Evolutionary conservation across 1,284 basidiomycete genomes (phyloP).

Genomic region (Calocybe gambosa): DNA sequence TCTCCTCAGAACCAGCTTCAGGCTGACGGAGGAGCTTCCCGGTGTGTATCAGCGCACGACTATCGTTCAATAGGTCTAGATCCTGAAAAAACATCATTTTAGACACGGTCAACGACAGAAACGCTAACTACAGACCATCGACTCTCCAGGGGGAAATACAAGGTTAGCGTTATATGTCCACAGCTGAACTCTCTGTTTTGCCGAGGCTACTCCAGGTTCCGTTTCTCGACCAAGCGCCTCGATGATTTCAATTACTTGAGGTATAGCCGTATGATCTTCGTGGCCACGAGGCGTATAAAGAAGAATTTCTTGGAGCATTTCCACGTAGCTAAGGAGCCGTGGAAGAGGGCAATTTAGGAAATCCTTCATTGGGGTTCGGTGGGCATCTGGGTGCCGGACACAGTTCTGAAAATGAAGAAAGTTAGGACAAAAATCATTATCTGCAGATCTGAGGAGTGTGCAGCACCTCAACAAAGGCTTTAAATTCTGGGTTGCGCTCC

Average conservation of each 20-base stretch:
- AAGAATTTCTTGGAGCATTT: constrained; percentile 77
- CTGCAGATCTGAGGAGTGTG: neutral
- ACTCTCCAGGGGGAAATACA: constrained; percentile 73
- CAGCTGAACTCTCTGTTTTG: constrained; percentile 82
- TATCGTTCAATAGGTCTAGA: constrained; percentile 81
- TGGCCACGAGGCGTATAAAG: constrained; percentile 69
- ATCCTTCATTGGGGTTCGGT: constrained; percentile 78
- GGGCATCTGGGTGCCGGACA: constrained; percentile 67
- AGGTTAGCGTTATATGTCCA: constrained; percentile 81
- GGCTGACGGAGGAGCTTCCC: constrained; percentile 76
- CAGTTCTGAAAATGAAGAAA: constrained; percentile 42
- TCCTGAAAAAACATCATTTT: constrained; percentile 42
- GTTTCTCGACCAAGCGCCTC: constrained; percentile 79
- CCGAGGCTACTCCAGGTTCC: constrained; percentile 75
- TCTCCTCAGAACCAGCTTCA: neutral
- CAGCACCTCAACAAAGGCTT: constrained; percentile 75
- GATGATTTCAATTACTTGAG: constrained; percentile 81
- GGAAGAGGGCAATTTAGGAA: constrained; percentile 89
- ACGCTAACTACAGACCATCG: constrained; percentile 50
- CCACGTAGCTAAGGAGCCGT: constrained; percentile 82
- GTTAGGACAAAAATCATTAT: constrained; percentile 3
- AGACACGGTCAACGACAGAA: neutral
- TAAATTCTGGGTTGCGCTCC: constrained; percentile 74
- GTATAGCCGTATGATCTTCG: constrained; percentile 74
- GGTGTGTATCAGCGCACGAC: constrained; percentile 76